A percentile compares a stretch with the other conserved stretches of the same genome.
Conservation (phyloP, 2,329 filamentous ascomycete species). For the Aspergillus novofumigatus region DNA sequence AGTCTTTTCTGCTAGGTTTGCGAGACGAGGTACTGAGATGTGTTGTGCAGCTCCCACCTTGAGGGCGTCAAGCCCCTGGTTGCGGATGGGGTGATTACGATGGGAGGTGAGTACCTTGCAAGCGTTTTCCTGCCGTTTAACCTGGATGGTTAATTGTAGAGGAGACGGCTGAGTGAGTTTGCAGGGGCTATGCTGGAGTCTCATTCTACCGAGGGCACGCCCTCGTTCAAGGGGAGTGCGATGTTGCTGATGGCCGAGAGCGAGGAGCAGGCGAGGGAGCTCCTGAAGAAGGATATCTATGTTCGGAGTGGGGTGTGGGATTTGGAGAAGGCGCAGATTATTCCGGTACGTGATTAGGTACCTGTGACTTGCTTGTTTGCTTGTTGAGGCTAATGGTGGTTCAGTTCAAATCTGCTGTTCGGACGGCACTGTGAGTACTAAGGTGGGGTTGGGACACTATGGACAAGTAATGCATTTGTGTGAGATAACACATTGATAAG, state of each 20-base stretch:
- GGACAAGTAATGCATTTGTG: not conserved
- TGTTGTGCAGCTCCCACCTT: conserved; percentile 49
- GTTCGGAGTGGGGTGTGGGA: conserved; percentile 73
- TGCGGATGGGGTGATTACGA: conserved; percentile 56
- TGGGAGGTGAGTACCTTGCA: conserved; percentile 54
- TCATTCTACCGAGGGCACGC: conserved; percentile 58
- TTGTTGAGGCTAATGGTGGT: not conserved
- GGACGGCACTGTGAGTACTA: not conserved
- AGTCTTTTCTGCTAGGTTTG: not conserved
- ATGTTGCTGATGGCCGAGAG: conserved; percentile 64
- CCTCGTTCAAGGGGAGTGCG: conserved; percentile 68
- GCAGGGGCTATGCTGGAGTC: conserved; percentile 64
- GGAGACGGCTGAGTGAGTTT: not conserved
- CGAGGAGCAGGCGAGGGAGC: conserved; percentile 64
- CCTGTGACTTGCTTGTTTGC: not conserved
- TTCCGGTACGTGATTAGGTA: conserved; percentile 27
- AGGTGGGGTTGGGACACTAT: not conserved
- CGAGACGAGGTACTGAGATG: not conserved
- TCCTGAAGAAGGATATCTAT: conserved; percentile 71
- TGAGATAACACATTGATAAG: not conserved
- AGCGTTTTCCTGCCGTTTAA: conserved; percentile 1
- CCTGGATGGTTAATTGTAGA: not conserved
- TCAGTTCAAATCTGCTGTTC: not conserved
- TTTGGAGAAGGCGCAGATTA: conserved; percentile 56
- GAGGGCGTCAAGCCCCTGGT: conserved; percentile 50